phyloP scores from a whole-genome alignment of 1,284 basidiomycete species.

The Stygiomarasmius scandens region DNA sequence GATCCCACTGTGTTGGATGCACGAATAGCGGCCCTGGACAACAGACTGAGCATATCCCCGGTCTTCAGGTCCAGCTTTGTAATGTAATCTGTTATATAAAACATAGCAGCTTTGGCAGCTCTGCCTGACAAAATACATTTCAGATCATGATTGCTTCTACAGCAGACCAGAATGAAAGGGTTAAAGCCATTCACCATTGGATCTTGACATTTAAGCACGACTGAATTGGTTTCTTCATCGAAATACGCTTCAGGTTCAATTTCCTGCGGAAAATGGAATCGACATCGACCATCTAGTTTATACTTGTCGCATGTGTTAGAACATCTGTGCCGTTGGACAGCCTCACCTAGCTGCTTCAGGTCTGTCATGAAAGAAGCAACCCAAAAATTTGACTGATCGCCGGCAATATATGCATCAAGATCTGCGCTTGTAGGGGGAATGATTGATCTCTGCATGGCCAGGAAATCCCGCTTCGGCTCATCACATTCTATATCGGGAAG shows the following conservation, averaged over 20 bases:
- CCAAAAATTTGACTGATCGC: background rate
- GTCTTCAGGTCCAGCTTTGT: conserved; percentile 28
- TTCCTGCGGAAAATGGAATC: conserved; percentile 22
- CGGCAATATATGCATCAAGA: background rate
- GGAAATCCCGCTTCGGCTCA: background rate
- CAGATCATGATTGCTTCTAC: conserved; percentile 34
- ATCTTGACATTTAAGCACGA: conserved; percentile 23
- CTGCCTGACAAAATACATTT: conserved; percentile 29
- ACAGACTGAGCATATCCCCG: conserved; percentile 14
- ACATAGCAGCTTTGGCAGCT: conserved; percentile 29
- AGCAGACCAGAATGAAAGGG: conserved; percentile 18
- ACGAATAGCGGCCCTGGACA: conserved; percentile 20
- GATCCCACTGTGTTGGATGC: conserved; percentile 19
- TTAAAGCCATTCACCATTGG: conserved; percentile 30
- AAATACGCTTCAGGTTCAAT: conserved; percentile 15
- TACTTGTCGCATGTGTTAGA: conserved; percentile 26
- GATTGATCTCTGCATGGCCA: background rate
- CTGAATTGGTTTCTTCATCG: conserved; percentile 23
- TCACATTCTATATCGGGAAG: conserved; percentile 6
- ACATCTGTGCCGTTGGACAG: conserved; percentile 23
- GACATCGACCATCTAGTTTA: conserved; percentile 20
- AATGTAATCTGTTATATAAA: conserved; percentile 36
- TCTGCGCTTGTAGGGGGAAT: background rate
- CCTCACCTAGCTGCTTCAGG: conserved; percentile 6
- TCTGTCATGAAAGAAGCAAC: background rate